Evolutionary conservation across 2,329 filamentous ascomycete species (phyloP), one percentile per base, ranked within the genome.

Genomic region (Scedosporium apiospermum): DNA sequence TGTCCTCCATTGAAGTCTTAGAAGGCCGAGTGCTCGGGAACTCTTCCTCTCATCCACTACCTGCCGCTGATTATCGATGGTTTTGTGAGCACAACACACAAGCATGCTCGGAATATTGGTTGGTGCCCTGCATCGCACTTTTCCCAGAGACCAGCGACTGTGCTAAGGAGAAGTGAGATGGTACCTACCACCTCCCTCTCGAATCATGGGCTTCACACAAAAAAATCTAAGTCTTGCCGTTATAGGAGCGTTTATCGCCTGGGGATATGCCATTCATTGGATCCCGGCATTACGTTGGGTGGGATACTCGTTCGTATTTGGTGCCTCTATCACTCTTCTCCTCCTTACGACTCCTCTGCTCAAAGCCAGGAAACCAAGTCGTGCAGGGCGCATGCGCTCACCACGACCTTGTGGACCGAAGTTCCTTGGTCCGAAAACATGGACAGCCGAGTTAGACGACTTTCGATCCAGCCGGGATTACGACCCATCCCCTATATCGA

Each of bases 211-310:
- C 4, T 44, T 26, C 12, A 57, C 14, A 57, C 30, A 23, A 42
- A 34, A 26, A n/a, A 51, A 57, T n/a, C n/a, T 87, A 74, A 81
- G 85, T 73, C 74, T 89, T 75, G 86, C 86, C 73, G 83, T 82
- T 74, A 74, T 88, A 73, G 86, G 82, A 74, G 83, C 81, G 74
- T 91, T 96, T 75, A 80, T 97, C 73, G 88, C 91, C 72, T 98
- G 93, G 93, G 90, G 90, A 65, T 88, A 93, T 73, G 83, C 88
- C 64, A 88, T 91, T 68, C 87, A 89, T 77, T 96, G 89, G 87
- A 80, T 92, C 69, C 92, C 93, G 34, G 78, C 86, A 64, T 79
- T 98, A 67, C 91, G 91, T 73, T 96, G 90, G 82, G 81, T 90
- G 51, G 90, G 89, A 69, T 90, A 96, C 75, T 91, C 93, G 68